Evolutionary conservation across 768 basidiomycete species (phyloP).

Genomic region (Mrakia blollopis): DNA sequence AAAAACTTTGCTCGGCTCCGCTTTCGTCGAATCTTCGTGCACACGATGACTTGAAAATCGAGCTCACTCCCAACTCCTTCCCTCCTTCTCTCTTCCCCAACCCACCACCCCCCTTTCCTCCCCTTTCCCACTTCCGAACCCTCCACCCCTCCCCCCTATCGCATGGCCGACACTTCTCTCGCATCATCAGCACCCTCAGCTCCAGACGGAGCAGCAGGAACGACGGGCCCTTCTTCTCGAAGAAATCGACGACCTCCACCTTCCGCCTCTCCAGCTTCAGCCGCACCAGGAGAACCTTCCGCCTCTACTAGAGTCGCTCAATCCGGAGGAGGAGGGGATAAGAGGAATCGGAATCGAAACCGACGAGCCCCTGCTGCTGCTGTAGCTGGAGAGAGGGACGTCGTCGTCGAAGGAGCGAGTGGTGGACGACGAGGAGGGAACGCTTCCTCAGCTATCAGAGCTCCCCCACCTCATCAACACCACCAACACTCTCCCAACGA

Average conservation of each 20-base stretch:
- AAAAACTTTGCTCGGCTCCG: neutral
- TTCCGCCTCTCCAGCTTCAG: neutral
- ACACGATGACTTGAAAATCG: neutral
- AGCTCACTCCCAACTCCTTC: neutral
- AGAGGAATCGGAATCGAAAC: neutral
- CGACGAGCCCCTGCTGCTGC: neutral
- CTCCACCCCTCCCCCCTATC: neutral
- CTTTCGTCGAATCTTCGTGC: neutral
- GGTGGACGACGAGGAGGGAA: neutral
- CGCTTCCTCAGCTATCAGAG: neutral
- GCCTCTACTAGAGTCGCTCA: neutral
- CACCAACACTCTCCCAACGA: too few species aligned
- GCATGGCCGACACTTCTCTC: neutral
- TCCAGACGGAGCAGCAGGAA: neutral
- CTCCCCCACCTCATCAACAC: neutral
- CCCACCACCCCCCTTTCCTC: neutral
- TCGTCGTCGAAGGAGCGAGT: neutral
- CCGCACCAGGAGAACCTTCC: neutral
- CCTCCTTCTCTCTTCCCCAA: neutral
- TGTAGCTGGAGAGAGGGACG: neutral
- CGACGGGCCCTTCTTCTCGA: neutral
- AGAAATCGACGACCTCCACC: neutral
- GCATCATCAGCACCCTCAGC: neutral
- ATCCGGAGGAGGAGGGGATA: neutral
- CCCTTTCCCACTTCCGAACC: neutral